A percentile compares a stretch with the other conserved stretches of the same genome.
Conservation (phyloP, 352 stramenopile genomes). For the Phytophthora cryptogea region DNA sequence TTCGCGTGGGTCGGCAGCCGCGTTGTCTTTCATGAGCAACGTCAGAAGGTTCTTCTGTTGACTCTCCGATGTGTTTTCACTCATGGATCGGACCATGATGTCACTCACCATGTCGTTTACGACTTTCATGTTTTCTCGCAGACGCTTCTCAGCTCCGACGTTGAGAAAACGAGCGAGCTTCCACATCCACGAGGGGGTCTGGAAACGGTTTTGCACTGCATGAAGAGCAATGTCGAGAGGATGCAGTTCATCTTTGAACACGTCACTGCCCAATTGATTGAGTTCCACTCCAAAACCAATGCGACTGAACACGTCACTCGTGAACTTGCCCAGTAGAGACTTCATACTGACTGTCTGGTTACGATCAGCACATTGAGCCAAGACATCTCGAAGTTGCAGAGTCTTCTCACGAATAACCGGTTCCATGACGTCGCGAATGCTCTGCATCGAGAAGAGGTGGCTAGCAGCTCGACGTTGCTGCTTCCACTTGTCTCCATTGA, state of each 20-base stretch:
- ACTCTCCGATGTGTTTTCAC: background rate
- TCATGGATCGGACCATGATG: conserved; percentile 44
- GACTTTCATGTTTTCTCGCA: conserved; percentile 28
- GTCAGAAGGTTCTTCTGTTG: conserved; percentile 34
- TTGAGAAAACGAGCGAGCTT: conserved; percentile 38
- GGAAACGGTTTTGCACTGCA: conserved; percentile 49
- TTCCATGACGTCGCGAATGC: conserved; percentile 29
- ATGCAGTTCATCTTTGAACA: conserved; percentile 23
- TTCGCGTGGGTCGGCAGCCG: conserved; percentile 25
- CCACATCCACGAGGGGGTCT: conserved; percentile 44
- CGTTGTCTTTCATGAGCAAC: conserved; percentile 38
- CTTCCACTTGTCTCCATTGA: conserved; percentile 44
- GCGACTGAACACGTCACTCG: conserved; percentile 68
- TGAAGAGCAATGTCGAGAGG: conserved; percentile 35
- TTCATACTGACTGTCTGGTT: conserved; percentile 31
- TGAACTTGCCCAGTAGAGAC: conserved; percentile 49
- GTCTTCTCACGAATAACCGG: conserved; percentile 31
- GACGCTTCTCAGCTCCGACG: conserved; percentile 26
- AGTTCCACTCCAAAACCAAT: conserved; percentile 71
- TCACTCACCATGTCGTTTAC: conserved; percentile 41
- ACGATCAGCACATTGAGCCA: conserved; percentile 11
- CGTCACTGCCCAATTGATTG: conserved; percentile 27
- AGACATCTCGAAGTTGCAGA: conserved; percentile 26
- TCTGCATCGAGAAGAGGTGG: conserved; percentile 64
- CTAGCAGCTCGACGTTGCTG: conserved; percentile 59